Percentiles rank a stretch among this genome's conserved stretches.
Conservation (phyloP, 805 yeast genomes). For the Pichia membranifaciens region DNA sequence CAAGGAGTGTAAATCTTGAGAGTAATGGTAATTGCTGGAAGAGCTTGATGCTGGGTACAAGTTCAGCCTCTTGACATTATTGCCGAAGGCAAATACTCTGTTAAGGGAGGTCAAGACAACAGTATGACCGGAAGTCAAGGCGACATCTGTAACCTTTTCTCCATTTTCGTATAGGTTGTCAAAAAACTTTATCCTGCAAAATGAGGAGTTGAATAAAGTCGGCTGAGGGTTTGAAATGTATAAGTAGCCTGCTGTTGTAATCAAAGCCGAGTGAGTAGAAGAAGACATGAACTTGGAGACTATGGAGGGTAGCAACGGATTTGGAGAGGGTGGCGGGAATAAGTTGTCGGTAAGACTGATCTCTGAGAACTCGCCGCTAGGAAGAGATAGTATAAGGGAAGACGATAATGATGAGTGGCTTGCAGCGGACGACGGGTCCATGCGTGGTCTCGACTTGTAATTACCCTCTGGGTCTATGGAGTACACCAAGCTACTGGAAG, state of each 20-base stretch:
- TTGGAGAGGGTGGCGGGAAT: conserved; percentile 3
- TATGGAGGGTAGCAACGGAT: conserved; percentile 6
- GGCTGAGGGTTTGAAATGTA: conserved; percentile 4
- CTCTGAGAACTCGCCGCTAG: conserved; percentile 6
- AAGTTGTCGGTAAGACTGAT: background rate
- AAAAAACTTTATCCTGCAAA: conserved; percentile 10
- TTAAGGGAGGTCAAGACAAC: conserved; percentile 48
- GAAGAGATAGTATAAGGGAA: conserved; percentile 2
- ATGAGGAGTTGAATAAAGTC: conserved; percentile 1
- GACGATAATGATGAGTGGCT: conserved; percentile 2
- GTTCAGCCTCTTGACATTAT: conserved; percentile 36
- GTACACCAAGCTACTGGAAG: background rate
- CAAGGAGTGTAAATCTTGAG: conserved; percentile 7
- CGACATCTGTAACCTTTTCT: conserved; percentile 33
- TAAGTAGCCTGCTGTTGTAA: conserved; percentile 11
- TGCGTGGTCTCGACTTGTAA: background rate
- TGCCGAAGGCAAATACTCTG: conserved; percentile 75
- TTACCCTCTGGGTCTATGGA: conserved; percentile 8
- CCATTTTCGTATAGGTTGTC: conserved; percentile 11
- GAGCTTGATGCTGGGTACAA: conserved; percentile 20
- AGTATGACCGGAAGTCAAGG: conserved; percentile 63
- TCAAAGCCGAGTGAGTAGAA: conserved; percentile 10
- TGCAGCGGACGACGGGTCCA: too few species aligned
- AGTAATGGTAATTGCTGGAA: conserved; percentile 15
- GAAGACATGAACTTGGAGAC: conserved; percentile 5